phyloP scores from a whole-genome alignment of 805 yeast genomes.

The Komagataella mondaviorum region DNA sequence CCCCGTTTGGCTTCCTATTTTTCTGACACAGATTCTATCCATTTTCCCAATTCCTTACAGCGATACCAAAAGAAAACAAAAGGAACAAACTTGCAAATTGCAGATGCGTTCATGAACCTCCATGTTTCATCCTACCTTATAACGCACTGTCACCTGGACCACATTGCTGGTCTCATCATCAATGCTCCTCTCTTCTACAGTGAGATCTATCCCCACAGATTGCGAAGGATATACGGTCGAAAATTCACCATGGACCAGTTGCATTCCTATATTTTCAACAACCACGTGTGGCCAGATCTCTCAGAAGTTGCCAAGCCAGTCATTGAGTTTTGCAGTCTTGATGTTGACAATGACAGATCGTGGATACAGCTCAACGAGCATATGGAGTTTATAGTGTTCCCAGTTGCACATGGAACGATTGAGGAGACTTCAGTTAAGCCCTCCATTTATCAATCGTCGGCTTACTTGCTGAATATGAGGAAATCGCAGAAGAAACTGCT shows the following conservation, averaged over 20 bases:
- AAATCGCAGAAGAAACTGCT: constrained; percentile 26
- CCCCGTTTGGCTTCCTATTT: constrained; percentile 15
- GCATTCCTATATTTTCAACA: constrained; percentile 51
- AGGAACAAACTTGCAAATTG: constrained; percentile 4
- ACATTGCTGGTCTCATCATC: constrained; percentile 51
- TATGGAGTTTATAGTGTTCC: constrained; percentile 27
- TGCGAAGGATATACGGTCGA: constrained; percentile 40
- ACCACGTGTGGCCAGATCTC: constrained; percentile 69
- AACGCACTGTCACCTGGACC: constrained; percentile 83
- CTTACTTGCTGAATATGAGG: constrained; percentile 38
- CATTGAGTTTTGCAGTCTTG: constrained; percentile 6
- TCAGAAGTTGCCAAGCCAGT: constrained; percentile 14
- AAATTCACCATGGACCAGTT: constrained; percentile 37
- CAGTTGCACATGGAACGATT: constrained; percentile 21
- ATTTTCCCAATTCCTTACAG: neutral
- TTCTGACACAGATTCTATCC: neutral
- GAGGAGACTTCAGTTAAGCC: neutral
- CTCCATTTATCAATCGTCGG: constrained; percentile 32
- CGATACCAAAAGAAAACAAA: neutral
- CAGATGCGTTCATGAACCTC: constrained; percentile 16
- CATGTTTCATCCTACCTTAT: constrained; percentile 33
- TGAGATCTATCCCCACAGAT: constrained; percentile 1
- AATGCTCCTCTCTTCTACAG: constrained; percentile 47
- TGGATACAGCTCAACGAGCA: constrained; percentile 16
- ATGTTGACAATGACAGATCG: constrained; percentile 9